Base-by-base conservation (phyloP, 202 grass and related monocot species). In the Bolboschoenoplectus hybrid region DNA sequence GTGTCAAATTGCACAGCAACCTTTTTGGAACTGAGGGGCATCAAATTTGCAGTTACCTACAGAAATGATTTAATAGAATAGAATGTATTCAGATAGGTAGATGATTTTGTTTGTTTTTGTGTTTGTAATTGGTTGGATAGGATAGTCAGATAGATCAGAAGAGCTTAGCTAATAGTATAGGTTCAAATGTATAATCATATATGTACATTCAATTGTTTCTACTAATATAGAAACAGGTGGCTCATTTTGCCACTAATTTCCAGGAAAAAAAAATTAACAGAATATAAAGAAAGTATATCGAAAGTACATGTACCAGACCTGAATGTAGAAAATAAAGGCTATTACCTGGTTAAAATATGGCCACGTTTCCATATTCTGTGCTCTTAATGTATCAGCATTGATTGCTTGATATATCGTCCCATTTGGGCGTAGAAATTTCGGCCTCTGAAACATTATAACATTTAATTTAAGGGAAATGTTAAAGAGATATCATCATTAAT, bases 331-430 rank as follows among this genome's bases (percentile, higher is more conserved):
- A 66, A 73, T 50, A 62, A 36, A 50, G 55, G 84, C 0, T 89
- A 81, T 45, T 77, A 97, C 95, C 89, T 97, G 95, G 87, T 93
- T 93, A 60, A 97, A 97, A 81, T 95, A 97, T 20, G 95, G 95
- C 84, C 84, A 95, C 0, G 95, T 97, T 89, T 97, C 93, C 85
- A 95, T 95, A 47, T 95, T 95, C 69, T 95, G 95, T 5, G 95
- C 95, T 82, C 95, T 84, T 56, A 95, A 63, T 10, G 90, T 98
- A 72, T 95, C 93, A 1, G 89, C 32, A 47, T 98, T 98, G 81
- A 98, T 93, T 8, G 93, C 88, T 82, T 98, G 95, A 78, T 93
- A 98, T 70, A 95, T 98, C 86, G 89, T 93, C 86, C 95, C 95
- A 82, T 75, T 93, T 13, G 95, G 85, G 9, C 91, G 89, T 74